Evolutionary conservation across 192 early-diverging fungal species (phyloP).

Genomic region (Coemansia sp.): DNA sequence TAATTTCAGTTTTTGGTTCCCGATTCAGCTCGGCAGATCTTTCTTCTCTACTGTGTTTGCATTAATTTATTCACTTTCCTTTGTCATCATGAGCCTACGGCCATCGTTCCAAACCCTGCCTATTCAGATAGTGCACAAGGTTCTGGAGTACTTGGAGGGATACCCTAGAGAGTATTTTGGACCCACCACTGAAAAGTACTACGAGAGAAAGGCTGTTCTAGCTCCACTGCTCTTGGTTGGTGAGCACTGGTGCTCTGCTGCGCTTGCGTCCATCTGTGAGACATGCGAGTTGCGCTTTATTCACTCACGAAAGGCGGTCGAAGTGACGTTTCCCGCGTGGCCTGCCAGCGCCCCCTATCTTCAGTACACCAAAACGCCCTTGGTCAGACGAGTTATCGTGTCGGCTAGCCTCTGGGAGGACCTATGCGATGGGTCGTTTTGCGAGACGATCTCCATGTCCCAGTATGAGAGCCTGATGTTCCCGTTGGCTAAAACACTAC

Average conservation of each 20-base stretch:
- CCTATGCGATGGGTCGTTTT: background rate
- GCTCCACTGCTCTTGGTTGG: background rate
- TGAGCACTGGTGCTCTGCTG: background rate
- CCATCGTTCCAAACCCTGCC: background rate
- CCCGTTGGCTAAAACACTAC: background rate
- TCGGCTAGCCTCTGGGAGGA: background rate
- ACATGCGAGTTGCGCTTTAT: background rate
- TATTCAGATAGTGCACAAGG: background rate
- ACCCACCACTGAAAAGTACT: background rate
- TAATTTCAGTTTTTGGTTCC: background rate
- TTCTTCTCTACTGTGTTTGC: background rate
- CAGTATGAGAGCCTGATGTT: background rate
- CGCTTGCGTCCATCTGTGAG: background rate
- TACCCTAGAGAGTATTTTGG: background rate
- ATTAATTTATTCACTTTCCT: background rate
- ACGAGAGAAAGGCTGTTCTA: background rate
- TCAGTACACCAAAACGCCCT: background rate
- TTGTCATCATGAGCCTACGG: background rate
- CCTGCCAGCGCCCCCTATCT: background rate
- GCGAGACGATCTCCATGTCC: background rate
- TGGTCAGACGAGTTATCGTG: background rate
- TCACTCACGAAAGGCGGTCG: background rate
- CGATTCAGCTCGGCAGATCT: background rate
- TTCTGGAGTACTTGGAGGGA: background rate
- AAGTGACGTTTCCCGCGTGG: constrained; percentile 1